These are phyloP conservation scores for Glomus cerebriforme DNA, from an alignment of 192 early-diverging fungal species.

Conservation along the genomic window DNA sequence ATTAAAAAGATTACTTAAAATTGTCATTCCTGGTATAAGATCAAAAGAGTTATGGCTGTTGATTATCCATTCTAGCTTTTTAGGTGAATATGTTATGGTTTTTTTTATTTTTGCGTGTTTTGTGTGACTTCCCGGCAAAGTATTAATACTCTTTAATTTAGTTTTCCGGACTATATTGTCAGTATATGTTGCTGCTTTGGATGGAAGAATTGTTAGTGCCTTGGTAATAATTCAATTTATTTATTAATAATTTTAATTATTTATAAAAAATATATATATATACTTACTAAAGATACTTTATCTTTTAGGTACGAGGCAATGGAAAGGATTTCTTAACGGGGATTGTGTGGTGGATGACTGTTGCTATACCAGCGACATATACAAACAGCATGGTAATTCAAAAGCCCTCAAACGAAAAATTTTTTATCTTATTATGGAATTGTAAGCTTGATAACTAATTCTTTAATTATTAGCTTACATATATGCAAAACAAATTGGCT, in stretches of 20 bases:
- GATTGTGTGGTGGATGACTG: conserved; percentile 88
- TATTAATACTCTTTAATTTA: conserved; percentile 27
- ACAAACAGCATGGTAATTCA: conserved; percentile 86
- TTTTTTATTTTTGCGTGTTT: conserved; percentile 1
- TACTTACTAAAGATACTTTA: not conserved
- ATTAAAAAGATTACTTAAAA: conserved; percentile 69
- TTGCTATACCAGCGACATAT: conserved; percentile 94
- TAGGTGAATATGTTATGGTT: conserved; percentile 49
- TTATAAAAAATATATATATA: not conserved
- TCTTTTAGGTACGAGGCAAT: conserved; percentile 62
- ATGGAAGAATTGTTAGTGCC: conserved; percentile 82
- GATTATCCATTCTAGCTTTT: conserved; percentile 80
- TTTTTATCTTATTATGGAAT: conserved; percentile 1
- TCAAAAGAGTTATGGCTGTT: conserved; percentile 89
- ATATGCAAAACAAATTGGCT: conserved; percentile 74
- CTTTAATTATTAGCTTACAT: conserved; percentile 56
- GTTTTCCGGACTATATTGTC: conserved; percentile 89
- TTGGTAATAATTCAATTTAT: conserved; percentile 44
- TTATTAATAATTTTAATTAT: not conserved
- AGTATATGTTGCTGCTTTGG: conserved; percentile 86
- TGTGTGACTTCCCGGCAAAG: not conserved
- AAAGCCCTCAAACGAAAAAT: not conserved
- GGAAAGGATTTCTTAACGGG: conserved; percentile 81
- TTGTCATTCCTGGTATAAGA: conserved; percentile 83
- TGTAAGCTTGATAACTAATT: no score